Evolutionary conservation across 2,329 filamentous ascomycete species (phyloP), one percentile per base, ranked within the genome.

Genomic region (Pseudogymnoascus sp.): DNA sequence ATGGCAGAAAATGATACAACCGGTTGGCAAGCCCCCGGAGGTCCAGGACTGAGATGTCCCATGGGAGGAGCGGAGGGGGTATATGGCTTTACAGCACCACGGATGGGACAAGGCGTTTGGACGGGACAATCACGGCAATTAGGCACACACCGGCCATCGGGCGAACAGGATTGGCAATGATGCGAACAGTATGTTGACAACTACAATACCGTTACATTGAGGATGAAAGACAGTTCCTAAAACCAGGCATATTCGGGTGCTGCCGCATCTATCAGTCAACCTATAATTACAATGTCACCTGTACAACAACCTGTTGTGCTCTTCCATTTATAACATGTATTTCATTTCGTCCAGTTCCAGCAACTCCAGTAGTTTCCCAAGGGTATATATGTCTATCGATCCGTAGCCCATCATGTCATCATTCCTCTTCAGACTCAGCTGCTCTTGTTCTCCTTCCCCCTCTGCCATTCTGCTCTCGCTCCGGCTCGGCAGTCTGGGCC

Each of bases 11-110:
- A 89, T 89, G 86, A 77, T 88, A 55, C 77, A 85, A 66, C 86
- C 86, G 9, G 86, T 85, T 66, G 84, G 87, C 39, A 82, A 83
- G 69, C 85, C 86, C 65, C 85, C 85, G 42, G 84, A 85, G 78
- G 84, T 85, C 62, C 74, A 75, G 58, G 75, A 77, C 69, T 77
- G 70, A 72, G 17, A 15, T 21, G 1, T 7, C 4, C 9, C 27
- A 7, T 15, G 36, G 21, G 42, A 29, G 2, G n/a, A 13, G 15
- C 1, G 12, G 33, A 5, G 9, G 48, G 8, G 13, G 9, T 17
- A 29, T 21, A 55, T 55, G 48, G 48, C 12, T 55, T 33, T 55
- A 21, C n/a, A 33, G 29, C 27, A 33, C n/a, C 29, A 33, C 7
- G 29, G 15, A 15, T 17, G 4, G 48, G 48, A 21, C 48, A 55